Base-by-base conservation (phyloP, 2,329 filamentous ascomycete species). In the Exophiala xenobiotica region DNA sequence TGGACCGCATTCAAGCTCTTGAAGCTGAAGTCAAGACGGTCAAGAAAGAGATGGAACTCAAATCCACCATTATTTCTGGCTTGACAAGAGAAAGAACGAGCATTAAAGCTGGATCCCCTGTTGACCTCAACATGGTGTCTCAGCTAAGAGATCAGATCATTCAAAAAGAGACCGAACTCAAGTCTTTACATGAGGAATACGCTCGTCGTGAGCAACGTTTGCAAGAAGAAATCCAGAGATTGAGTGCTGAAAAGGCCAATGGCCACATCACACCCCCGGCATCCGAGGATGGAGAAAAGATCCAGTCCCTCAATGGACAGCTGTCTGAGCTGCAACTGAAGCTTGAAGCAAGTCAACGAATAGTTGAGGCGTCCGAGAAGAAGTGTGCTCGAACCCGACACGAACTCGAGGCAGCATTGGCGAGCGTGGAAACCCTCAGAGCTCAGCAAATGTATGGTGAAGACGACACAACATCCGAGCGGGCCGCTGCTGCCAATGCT, bases 21-120 rank as follows among this genome's bases (percentile, higher is more conserved):
- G 93, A 99, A 69, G 83, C 84, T 4, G 92, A 96, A 61, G 81
- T 96, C 50, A 77, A 84, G 20, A 85, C 83, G 3, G 82, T 90
- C 18, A 93, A 89, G 75, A 96, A 90, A 74, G 93, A 99, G 69
- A 95, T 97, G 86, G 93, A 99, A 66, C 85, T 82, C 57, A 99
- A 99, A 80, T 90, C 92, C 77, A 88, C 89, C 23, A 91, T 99
- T 65, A 97, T 99, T 62, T 89, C 90, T 23, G 93, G 93, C 5
- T 77, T 99, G 57, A 95, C 93, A 3, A 86, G 93, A 47, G 95
- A 99, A 70, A 80, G 95, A 53, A 92, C 90, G 2, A 96, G 90
- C 71, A 79, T 96, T 72, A 90, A 92, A 67, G 80, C 78, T 67
- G 77, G 79, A 2, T 87, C 87, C 19, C 87, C 90, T 6, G 85